These are phyloP conservation scores for Colletotrichum karsti DNA, from an alignment of 2,329 filamentous ascomycete species.

Conservation along the genomic window DNA sequence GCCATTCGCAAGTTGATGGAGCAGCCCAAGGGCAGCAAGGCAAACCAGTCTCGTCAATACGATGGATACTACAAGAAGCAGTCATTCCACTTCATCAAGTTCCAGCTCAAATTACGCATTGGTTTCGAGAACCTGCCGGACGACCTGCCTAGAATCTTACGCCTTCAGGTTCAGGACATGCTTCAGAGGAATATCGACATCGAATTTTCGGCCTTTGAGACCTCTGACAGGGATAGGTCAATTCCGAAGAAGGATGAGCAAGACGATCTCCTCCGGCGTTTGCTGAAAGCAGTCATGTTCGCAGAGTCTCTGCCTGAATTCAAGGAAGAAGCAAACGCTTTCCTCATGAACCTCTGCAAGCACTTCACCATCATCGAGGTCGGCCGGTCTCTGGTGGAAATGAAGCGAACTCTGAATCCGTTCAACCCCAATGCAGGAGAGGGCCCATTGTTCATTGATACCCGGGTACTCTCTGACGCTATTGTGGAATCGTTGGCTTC, in stretches of 20 bases:
- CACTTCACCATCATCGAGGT: slow-evolving; percentile 94
- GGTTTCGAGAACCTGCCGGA: slow-evolving; percentile 90
- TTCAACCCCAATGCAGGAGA: slow-evolving; percentile 91
- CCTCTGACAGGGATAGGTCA: slow-evolving; percentile 82
- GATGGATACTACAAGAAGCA: slow-evolving; percentile 94
- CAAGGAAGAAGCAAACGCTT: slow-evolving; percentile 76
- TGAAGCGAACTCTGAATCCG: slow-evolving; percentile 78
- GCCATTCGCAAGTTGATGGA: slow-evolving; percentile 91
- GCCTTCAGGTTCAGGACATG: slow-evolving; percentile 89
- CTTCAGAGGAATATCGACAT: slow-evolving; percentile 75
- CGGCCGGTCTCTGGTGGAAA: slow-evolving; percentile 81
- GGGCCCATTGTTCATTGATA: slow-evolving; percentile 86
- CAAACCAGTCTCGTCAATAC: slow-evolving; percentile 63
- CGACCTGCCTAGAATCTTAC: slow-evolving; percentile 83
- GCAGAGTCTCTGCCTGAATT: slow-evolving; percentile 85
- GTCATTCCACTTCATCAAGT: slow-evolving; percentile 85
- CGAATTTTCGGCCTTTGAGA: slow-evolving; percentile 75
- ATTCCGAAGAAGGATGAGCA: slow-evolving; percentile 88
- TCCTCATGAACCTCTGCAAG: slow-evolving; percentile 83
- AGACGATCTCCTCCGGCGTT: slow-evolving; percentile 82
- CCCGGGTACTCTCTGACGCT: slow-evolving; percentile 86
- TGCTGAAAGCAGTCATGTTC: slow-evolving; percentile 89
- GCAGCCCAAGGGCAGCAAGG: slow-evolving; percentile 69
- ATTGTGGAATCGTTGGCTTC: slow-evolving; percentile 91
- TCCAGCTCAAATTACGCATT: slow-evolving; percentile 90